Percentiles rank a stretch among this genome's conserved stretches.
Evolutionary conservation across 2,329 filamentous ascomycete species (phyloP).

Genomic region (Conoideocrella luteorostrata): DNA sequence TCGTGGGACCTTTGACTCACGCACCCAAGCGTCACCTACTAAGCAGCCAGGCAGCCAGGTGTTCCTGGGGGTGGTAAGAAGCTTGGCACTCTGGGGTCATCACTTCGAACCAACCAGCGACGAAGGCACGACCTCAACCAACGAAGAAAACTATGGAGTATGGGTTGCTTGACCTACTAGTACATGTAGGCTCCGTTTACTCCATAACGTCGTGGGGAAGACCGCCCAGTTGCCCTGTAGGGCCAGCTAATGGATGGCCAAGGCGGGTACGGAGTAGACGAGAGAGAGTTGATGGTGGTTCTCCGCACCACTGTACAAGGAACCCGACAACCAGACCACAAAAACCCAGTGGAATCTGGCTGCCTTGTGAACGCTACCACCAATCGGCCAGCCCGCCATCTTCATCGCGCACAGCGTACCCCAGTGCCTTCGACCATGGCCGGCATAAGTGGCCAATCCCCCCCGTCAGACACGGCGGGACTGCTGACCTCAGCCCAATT

Average conservation of each 20-base stretch:
- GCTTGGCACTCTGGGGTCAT: background rate
- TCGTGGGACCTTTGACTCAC: background rate
- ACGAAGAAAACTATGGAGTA: no score
- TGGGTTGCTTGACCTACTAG: no score
- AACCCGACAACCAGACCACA: background rate
- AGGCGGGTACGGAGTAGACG: no score
- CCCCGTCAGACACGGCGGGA: background rate
- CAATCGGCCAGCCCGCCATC: conserved; percentile 7
- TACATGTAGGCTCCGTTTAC: no score
- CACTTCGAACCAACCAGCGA: background rate
- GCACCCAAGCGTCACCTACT: background rate
- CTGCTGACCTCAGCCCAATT: conserved; percentile 8
- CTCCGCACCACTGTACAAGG: background rate
- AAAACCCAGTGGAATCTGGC: background rate
- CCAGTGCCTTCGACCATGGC: no score
- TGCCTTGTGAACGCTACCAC: conserved; percentile 4
- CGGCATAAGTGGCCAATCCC: conserved; percentile 3
- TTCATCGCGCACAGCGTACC: no score
- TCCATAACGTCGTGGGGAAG: no score
- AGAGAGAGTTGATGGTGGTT: no score
- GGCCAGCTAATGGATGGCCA: no score
- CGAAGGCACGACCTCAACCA: background rate
- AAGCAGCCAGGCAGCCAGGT: no score
- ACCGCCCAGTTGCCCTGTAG: background rate
- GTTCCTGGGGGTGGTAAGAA: background rate